Evolutionary conservation across 192 early-diverging fungal species (phyloP).

Genomic region (Dispira simplex): DNA sequence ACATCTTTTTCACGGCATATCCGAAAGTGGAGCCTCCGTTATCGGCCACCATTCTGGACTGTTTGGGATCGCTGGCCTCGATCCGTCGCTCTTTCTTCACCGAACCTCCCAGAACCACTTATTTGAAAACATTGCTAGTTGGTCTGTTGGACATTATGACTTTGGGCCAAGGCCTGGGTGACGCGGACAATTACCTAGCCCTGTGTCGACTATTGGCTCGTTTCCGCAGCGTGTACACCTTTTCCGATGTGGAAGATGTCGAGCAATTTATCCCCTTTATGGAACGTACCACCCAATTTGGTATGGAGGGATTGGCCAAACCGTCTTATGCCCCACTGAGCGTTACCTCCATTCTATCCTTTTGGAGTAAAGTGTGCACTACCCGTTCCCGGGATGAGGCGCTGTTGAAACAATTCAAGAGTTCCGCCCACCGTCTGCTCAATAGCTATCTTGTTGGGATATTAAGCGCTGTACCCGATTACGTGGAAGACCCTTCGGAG

Average conservation of each 20-base stretch:
- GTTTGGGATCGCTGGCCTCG: slow-evolving; percentile 59
- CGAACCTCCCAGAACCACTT: slow-evolving; percentile 49
- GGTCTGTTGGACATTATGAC: slow-evolving; percentile 53
- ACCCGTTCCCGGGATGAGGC: slow-evolving; percentile 28
- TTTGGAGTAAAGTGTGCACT: slow-evolving; percentile 71
- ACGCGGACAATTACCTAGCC: slow-evolving; percentile 73
- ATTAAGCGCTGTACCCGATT: not conserved
- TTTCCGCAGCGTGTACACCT: slow-evolving; percentile 66
- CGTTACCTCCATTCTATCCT: slow-evolving; percentile 56
- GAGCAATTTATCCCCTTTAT: slow-evolving; percentile 37
- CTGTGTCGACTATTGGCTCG: slow-evolving; percentile 69
- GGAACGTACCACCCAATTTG: slow-evolving; percentile 15
- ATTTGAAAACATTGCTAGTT: slow-evolving; percentile 51
- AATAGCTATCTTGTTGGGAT: slow-evolving; percentile 1
- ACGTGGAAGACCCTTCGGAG: not conserved
- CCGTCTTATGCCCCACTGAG: slow-evolving; percentile 57
- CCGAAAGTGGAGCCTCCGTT: slow-evolving; percentile 35
- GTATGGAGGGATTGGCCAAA: slow-evolving; percentile 21
- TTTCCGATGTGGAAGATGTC: slow-evolving; percentile 63
- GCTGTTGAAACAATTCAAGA: slow-evolving; percentile 28
- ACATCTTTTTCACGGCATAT: slow-evolving; percentile 56
- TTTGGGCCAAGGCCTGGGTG: slow-evolving; percentile 38
- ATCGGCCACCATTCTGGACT: slow-evolving; percentile 56
- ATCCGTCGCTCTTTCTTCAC: slow-evolving; percentile 76
- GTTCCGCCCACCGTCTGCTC: slow-evolving; percentile 29